Evolutionary conservation across 768 basidiomycete species (phyloP).

Genomic region (Collybiopsis confluens): DNA sequence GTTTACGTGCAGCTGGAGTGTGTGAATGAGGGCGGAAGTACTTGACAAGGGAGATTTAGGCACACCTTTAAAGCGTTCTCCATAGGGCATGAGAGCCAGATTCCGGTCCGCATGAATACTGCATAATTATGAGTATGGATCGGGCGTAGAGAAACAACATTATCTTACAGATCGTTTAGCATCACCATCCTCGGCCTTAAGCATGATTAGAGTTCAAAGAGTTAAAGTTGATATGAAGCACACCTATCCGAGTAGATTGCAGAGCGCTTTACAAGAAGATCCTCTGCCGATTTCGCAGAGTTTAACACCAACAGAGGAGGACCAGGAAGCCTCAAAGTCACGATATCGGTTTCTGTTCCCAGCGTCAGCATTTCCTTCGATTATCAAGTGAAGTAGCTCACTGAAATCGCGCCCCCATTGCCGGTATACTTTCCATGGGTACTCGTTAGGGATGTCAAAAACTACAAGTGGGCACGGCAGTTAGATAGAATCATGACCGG

Average conservation of each 20-base stretch:
- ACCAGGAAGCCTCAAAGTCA: constrained; percentile 27
- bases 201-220: not conserved
- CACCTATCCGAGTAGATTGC: constrained; percentile 31
- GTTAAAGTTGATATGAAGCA: not conserved
- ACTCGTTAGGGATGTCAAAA: not conserved
- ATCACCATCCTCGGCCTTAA: constrained; percentile 17
- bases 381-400: not conserved
- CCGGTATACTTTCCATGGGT: constrained; percentile 1
- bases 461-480: no score
- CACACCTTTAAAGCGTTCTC: constrained; percentile 26
- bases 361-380: not conserved
- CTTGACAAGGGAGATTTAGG: not conserved
- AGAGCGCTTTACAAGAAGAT: constrained; percentile 31
- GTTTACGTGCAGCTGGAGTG: constrained; percentile 10
- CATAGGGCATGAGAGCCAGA: constrained; percentile 30
- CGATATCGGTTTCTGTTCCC: constrained; percentile 6
- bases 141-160: not conserved
- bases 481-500: no score
- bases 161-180: constrained; percentile 27
- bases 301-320: constrained; percentile 29
- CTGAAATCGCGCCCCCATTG: not conserved
- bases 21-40: constrained; percentile 9
- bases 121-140: not conserved
- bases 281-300: constrained; percentile 23
- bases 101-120: constrained; percentile 33